Percentiles rank a stretch among this genome's conserved stretches.
phyloP scores from a whole-genome alignment of 345 rosid species.

The Anastatica hierochuntica region DNA sequence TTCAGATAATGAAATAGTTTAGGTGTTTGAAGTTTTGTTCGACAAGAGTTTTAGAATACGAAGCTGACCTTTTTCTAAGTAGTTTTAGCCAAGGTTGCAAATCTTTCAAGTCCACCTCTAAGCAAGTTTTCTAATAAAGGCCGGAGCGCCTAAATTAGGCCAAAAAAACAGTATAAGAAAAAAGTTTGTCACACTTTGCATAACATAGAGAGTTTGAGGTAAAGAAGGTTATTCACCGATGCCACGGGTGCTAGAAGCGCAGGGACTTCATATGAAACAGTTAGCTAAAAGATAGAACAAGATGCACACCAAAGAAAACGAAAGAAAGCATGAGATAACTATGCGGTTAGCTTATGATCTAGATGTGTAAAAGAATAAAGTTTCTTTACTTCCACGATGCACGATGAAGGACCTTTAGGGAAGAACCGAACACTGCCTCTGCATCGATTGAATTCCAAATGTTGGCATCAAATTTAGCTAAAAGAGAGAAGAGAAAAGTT shows the following conservation, averaged over 20 bases:
- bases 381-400: constrained; percentile 59
- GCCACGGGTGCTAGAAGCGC: constrained; percentile 64
- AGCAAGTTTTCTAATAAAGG: constrained; percentile 67
- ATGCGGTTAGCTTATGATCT: not conserved
- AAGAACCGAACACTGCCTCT: constrained; percentile 84
- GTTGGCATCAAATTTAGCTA: not conserved
- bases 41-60: not conserved
- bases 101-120: constrained; percentile 52
- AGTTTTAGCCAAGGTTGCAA: constrained; percentile 35
- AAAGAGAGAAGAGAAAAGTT: not conserved
- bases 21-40: not conserved
- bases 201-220: not conserved
- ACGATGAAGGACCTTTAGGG: constrained; percentile 68
- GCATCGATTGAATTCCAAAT: constrained; percentile 18
- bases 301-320: not conserved
- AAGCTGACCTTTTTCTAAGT: constrained; percentile 12
- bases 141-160: constrained; percentile 42
- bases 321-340: not conserved
- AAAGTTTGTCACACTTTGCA: not conserved
- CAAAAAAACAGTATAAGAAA: not conserved
- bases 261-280: constrained; percentile 92
- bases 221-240: constrained; percentile 44
- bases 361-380: not conserved
- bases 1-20: not conserved
- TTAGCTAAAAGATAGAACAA: constrained; percentile 44